Evolutionary conservation across 306 rosid genomes (phyloP).

Genomic region (Fragaria ananassa): DNA sequence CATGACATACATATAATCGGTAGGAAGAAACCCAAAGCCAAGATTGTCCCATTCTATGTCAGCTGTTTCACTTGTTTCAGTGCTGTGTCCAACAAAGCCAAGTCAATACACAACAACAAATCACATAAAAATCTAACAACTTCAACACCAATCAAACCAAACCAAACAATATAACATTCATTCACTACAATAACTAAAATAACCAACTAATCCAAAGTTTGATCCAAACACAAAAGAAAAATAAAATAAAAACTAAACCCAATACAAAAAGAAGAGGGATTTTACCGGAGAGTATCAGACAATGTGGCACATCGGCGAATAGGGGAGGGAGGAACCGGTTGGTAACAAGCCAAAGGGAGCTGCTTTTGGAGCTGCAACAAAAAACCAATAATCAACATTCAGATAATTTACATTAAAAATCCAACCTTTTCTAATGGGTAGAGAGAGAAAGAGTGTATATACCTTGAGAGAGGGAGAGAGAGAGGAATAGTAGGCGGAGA

Average conservation of each 20-base stretch:
- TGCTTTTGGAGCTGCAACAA: slow-evolving; percentile 48
- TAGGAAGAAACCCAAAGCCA: slow-evolving; percentile 69
- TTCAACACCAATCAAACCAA: background rate
- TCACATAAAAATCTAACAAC: background rate
- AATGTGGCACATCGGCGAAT: slow-evolving; percentile 35
- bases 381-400: background rate
- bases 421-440: background rate
- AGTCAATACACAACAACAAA: slow-evolving; percentile 2
- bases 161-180: background rate
- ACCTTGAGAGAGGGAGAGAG: slow-evolving; percentile 45
- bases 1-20: slow-evolving; percentile 87
- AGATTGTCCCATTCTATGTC: slow-evolving; percentile 89
- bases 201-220: background rate
- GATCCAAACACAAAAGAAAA: background rate
- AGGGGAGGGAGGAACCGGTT: slow-evolving; percentile 37
- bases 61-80: slow-evolving; percentile 46
- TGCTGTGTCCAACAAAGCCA: slow-evolving; percentile 23
- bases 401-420: background rate
- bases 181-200: background rate
- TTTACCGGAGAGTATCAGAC: slow-evolving; percentile 47
- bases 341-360: slow-evolving; percentile 37
- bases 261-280: background rate
- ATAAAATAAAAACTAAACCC: background rate
- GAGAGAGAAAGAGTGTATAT: background rate
- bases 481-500: slow-evolving; percentile 30